Evolutionary conservation across 148 eudicot species (phyloP).

Genomic region (Cornus kousa): DNA sequence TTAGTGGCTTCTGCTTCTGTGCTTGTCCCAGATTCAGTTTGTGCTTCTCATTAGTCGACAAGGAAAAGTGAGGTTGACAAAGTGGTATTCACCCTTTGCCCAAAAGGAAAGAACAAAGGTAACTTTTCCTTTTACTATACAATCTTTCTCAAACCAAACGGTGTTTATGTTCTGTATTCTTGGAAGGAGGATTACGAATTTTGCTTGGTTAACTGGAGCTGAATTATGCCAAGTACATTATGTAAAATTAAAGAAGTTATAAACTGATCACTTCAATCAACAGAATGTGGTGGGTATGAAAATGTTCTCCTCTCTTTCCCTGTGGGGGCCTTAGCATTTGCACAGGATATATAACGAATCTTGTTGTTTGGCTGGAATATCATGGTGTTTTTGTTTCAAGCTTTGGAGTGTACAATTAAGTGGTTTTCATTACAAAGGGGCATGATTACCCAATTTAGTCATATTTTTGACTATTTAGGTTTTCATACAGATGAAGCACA

Average conservation of each 20-base stretch:
- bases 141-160: not conserved
- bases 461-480: not conserved
- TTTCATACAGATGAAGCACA: not conserved
- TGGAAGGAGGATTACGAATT: not conserved
- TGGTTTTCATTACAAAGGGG: not conserved
- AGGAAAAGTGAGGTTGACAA: constrained; percentile 90
- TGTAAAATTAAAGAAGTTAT: not conserved
- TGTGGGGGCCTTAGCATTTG: not conserved
- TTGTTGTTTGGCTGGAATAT: not conserved
- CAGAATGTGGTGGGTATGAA: not conserved
- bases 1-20: not conserved
- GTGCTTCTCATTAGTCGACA: constrained; percentile 86
- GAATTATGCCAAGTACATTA: not conserved
- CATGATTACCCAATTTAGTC: not conserved
- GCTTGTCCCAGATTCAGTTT: constrained; percentile 68
- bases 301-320: not conserved
- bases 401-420: not conserved
- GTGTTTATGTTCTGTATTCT: not conserved
- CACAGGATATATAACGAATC: not conserved
- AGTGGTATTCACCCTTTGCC: constrained; percentile 91
- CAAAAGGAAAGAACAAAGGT: constrained; percentile 91
- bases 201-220: not conserved
- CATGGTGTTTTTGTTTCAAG: not conserved
- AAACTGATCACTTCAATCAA: not conserved
- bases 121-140: constrained; percentile 3